Conservation (phyloP, 2,329 filamentous ascomycete genomes). For the Aspergillus aculeatus region DNA sequence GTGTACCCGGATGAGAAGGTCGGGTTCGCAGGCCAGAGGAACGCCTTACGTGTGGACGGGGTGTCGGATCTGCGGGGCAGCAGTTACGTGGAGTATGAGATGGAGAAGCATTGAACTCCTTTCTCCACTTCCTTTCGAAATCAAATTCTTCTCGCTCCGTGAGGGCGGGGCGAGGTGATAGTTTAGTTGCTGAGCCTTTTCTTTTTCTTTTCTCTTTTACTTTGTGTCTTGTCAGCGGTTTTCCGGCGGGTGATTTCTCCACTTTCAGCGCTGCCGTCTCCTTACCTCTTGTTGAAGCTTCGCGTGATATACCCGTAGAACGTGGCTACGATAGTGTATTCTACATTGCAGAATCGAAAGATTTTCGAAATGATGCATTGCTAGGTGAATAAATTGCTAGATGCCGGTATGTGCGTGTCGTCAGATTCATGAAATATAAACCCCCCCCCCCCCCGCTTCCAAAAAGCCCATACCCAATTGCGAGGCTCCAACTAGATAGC, state of each 20-base stretch:
- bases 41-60: conserved; percentile 30
- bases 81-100: conserved; percentile 40
- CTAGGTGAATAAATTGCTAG: no score
- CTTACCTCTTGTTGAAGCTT: background rate
- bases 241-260: background rate
- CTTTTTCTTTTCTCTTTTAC: background rate
- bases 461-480: background rate
- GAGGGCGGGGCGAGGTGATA: no score
- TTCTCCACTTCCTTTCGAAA: background rate
- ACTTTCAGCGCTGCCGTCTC: background rate
- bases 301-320: background rate
- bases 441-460: no score
- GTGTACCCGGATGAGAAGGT: conserved; percentile 42
- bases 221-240: background rate
- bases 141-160: background rate
- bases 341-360: no score
- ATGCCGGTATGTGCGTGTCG: background rate
- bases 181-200: background rate
- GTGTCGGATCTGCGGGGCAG: conserved; percentile 30
- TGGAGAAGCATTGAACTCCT: conserved; percentile 28
- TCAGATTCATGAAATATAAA: conserved; percentile 6
- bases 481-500: conserved; percentile 30
- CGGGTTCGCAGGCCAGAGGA: conserved; percentile 43
- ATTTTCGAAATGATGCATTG: no score
- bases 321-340: background rate